Base-by-base conservation (phyloP, 371 early-diverging fungal genomes). In the Apophysomyces variabilis region DNA sequence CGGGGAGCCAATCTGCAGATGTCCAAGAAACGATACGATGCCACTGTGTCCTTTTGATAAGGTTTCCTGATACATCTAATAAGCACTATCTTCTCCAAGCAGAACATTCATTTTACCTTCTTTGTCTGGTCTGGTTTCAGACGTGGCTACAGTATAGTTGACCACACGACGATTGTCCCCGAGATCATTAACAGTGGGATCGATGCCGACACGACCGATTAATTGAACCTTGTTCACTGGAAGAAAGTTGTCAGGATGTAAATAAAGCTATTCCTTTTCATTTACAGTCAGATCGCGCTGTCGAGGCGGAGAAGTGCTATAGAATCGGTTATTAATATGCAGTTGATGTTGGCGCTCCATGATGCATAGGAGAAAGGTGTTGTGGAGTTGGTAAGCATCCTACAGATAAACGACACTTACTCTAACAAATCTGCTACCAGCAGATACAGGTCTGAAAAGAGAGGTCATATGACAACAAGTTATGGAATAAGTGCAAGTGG, bases 11-110 rank as follows among this genome's bases (percentile, higher is more conserved):
- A 1, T 78, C 67, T 44, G 72, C 71, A 38, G 75, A 63, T 44
- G 78, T 71, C 86, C 86, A 87, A 5, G 78, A 78, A 14, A 73
- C 67, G 66, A 87, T 69, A 43, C 85, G 85, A 65, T 87, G 87
- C 87, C 87, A 87, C 67, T 87, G 87, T 13, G 87, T 87, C 26
- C 78, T 79, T 70, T 85, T 83, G 64, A 87, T 70, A 60, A 83
- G 60, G 66, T 85, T 83, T 46, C 84, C 87, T 87, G 18, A 26
- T 8, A 5, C 11, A 14, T 39, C 36, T 7, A 50, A 5, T 50
- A 8, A 50, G 21, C 54, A 50, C 9, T 1, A 4, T n/a, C n/a
- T 18, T 50, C 16, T n/a, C 54, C 9, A 38, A 13, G 11, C 21
- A 7, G 9, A 58, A 3, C 60, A 26, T 26, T 26, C 32, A 26